Percentiles rank a stretch among this genome's conserved stretches.
Conservation (phyloP, 768 basidiomycete genomes). For the Auriscalpium microsporum region DNA sequence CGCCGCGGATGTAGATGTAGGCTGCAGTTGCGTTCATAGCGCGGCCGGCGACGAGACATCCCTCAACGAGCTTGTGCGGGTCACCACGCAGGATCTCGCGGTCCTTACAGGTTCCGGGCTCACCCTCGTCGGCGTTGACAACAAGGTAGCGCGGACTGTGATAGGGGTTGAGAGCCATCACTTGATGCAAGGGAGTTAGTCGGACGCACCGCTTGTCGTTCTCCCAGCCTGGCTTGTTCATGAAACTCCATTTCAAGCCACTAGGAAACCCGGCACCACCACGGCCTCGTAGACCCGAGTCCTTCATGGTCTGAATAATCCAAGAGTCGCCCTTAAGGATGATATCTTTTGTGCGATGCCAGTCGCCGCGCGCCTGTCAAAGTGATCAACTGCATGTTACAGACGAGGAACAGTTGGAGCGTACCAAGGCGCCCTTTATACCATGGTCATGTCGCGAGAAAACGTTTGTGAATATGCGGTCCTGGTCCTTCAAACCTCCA, state of each 20-base stretch:
- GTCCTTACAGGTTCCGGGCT: slow-evolving; percentile 98
- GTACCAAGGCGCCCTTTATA: slow-evolving; percentile 83
- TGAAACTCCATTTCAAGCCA: slow-evolving; percentile 95
- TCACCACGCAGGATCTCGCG: slow-evolving; percentile 97
- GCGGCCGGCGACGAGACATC: slow-evolving; percentile 93
- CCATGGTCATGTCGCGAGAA: slow-evolving; percentile 87
- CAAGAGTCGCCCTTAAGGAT: slow-evolving; percentile 90
- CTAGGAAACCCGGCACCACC: slow-evolving; percentile 97
- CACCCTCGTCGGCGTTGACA: slow-evolving; percentile 97
- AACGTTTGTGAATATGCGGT: slow-evolving; percentile 88
- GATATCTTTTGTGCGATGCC: slow-evolving; percentile 98
- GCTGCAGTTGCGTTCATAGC: slow-evolving; percentile 96
- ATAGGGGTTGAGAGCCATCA: neutral
- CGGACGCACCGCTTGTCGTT: slow-evolving; percentile 67
- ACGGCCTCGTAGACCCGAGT: slow-evolving; percentile 89
- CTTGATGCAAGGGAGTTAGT: neutral
- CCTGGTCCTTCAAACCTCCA: slow-evolving; percentile 91
- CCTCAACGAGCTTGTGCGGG: slow-evolving; percentile 97
- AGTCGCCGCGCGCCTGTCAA: slow-evolving; percentile 82
- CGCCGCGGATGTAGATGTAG: slow-evolving; percentile 99
- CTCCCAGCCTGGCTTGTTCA: slow-evolving; percentile 99
- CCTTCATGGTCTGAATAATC: slow-evolving; percentile 96
- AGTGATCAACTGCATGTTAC: neutral
- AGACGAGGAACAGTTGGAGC: slow-evolving; percentile 17
- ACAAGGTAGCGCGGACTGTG: slow-evolving; percentile 88